These are phyloP conservation scores for Gossypium raimondii DNA, from an alignment of 345 rosid genomes.

Conservation along the genomic window DNA sequence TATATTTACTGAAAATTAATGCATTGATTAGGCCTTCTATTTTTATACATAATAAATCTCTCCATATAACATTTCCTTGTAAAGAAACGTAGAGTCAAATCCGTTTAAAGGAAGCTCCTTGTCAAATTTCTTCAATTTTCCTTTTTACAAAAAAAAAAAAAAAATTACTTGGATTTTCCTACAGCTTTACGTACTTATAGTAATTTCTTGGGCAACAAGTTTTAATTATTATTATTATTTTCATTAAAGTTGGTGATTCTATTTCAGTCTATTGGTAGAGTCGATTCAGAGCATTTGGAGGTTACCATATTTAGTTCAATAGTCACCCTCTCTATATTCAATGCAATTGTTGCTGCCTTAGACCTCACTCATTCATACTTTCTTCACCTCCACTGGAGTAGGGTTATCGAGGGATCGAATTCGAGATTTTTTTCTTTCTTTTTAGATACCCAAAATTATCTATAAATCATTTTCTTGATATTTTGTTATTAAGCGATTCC, in stretches of 20 bases:
- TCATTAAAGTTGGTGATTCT: background rate
- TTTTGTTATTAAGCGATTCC: background rate
- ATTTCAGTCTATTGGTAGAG: background rate
- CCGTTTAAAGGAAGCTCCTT: background rate
- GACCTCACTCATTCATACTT: background rate
- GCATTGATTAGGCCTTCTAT: background rate
- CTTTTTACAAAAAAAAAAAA: background rate
- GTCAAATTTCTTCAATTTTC: background rate
- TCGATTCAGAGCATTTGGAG: background rate
- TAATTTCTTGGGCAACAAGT: background rate
- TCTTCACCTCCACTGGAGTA: background rate
- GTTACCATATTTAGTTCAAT: background rate
- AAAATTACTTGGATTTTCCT: background rate
- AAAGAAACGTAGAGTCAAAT: background rate
- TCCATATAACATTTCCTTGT: background rate
- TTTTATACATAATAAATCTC: background rate
- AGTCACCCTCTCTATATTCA: background rate
- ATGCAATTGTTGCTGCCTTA: background rate
- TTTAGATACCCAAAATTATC: background rate
- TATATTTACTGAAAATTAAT: background rate
- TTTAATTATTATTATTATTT: no score
- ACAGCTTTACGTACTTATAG: background rate
- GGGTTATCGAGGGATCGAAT: no score
- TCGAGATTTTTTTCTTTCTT: background rate
- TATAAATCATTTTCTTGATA: background rate